A percentile compares a stretch with the other conserved stretches of the same genome.
phyloP scores from a whole-genome alignment of 2,329 filamentous ascomycete species.

The Aspergillus quadrilineatus region DNA sequence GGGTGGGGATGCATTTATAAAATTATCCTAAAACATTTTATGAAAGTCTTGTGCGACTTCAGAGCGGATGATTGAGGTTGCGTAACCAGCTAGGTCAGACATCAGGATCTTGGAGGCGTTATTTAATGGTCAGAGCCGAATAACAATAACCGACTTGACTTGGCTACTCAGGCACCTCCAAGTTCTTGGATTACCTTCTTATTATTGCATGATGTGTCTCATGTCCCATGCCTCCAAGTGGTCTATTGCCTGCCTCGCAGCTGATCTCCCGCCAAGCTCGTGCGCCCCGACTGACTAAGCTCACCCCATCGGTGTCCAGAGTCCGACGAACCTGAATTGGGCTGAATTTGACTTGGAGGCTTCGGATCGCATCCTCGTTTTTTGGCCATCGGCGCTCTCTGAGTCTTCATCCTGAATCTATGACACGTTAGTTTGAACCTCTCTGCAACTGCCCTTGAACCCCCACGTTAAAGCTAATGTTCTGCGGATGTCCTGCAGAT shows the following conservation, averaged over 20 bases:
- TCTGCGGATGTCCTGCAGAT: constrained; percentile 4
- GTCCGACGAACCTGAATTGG: constrained; percentile 3
- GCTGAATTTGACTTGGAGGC: constrained; percentile 7
- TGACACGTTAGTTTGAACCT: constrained; percentile 7
- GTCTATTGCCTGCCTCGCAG: not conserved
- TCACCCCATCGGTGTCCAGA: constrained; percentile 5
- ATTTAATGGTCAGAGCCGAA: not conserved
- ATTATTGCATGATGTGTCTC: not conserved
- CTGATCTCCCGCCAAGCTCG: constrained; percentile 16
- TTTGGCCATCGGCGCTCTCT: no score
- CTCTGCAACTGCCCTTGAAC: not conserved
- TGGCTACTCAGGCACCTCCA: not conserved
- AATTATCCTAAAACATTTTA: not conserved
- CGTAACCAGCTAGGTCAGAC: not conserved
- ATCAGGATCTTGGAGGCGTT: not conserved
- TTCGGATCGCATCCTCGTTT: constrained; percentile 12
- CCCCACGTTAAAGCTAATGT: constrained; percentile 4
- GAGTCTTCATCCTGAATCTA: not conserved
- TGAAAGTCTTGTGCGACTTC: not conserved
- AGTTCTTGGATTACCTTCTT: not conserved
- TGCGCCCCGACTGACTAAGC: constrained; percentile 18
- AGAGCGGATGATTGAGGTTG: not conserved
- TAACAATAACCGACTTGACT: no score
- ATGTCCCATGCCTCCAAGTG: not conserved
- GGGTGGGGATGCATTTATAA: no score